Conservation (phyloP, 2,329 filamentous ascomycete genomes). For the Lasiodiplodia sp. region DNA sequence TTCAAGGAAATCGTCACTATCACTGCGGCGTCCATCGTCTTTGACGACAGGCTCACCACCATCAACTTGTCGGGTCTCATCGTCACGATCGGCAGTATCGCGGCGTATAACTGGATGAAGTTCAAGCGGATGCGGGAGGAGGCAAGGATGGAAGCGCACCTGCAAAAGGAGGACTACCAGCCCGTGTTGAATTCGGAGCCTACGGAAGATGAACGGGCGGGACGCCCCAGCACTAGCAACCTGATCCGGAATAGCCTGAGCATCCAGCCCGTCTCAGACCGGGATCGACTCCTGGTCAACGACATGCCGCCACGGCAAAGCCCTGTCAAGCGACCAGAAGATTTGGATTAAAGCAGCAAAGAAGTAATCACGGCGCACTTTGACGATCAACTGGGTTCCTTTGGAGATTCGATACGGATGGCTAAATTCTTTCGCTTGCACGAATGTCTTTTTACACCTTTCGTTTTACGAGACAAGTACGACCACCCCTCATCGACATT, state of each 20-base stretch:
- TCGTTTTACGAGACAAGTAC: constrained; percentile 12
- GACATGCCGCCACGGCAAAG: constrained; percentile 40
- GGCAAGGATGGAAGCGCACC: constrained; percentile 61
- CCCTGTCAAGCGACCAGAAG: constrained; percentile 55
- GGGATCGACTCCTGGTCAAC: constrained; percentile 32
- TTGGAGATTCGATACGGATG: constrained; percentile 14
- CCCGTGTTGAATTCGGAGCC: constrained; percentile 43
- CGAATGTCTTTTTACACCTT: constrained; percentile 11
- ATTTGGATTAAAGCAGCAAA: constrained; percentile 47
- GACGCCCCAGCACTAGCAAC: constrained; percentile 39
- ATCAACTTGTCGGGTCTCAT: constrained; percentile 87
- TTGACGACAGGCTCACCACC: constrained; percentile 84
- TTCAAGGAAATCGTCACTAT: constrained; percentile 99
- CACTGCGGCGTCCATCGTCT: constrained; percentile 83
- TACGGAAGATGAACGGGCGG: constrained; percentile 36
- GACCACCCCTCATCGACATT: neutral
- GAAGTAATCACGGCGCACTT: constrained; percentile 5
- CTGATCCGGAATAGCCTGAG: constrained; percentile 48
- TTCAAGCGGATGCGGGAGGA: constrained; percentile 86
- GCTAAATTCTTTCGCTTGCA: constrained; percentile 16
- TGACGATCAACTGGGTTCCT: neutral
- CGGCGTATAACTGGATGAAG: constrained; percentile 93
- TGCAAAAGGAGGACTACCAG: constrained; percentile 48
- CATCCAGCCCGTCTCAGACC: constrained; percentile 40
- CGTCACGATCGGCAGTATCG: constrained; percentile 88